Evolutionary conservation across 2,329 filamentous ascomycete species (phyloP), one percentile per base, ranked within the genome.

Genomic region (Pseudogymnoascus sp.): DNA sequence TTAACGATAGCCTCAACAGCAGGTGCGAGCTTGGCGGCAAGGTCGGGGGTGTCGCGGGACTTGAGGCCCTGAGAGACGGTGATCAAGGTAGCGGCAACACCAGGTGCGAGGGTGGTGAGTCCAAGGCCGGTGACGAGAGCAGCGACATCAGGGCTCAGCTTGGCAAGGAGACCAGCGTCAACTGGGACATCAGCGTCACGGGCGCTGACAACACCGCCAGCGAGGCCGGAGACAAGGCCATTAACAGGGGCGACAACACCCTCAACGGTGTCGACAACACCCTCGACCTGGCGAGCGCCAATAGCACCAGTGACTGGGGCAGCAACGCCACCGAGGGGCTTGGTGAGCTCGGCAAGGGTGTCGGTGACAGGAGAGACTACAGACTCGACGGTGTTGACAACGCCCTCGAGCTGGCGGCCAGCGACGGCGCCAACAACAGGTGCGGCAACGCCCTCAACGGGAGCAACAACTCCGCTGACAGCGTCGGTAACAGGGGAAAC

Each of bases 91-190:
- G 44, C 1, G 27, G 44, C 44, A 1, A 51, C 25, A 7, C 44
- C 44, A 17, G 44, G 44, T 2, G 44, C 44, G 27, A 51, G 44
- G 44, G 27, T 15, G 27, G 44, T 51, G 2, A 51, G 44, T 12
- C 44, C 44, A n/a, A 51, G 44, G 8, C 44, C 44, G 27, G 44
- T 51, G 44, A 51, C 44, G 27, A 51, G 44, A 15, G 44, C 44
- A 17, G 44, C 44, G 4, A 51, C 27, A 8, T 51, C 44, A 1
- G 44, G 44, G 44, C 12, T 10, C 1, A 51, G 44, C 44, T 51
- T 51, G 27, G 44, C 44, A 8, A 51, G 44, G 27, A 51, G 27
- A 17, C 44, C 44, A 10, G 44, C 44, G 8, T 51, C 25, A 17
- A 51, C 42, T 27, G 42, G 42, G 42, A 48, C 42, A 29, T 6